Evolutionary conservation across 352 stramenopile genomes (phyloP).

Genomic region (Phytopythium mirpurense): DNA sequence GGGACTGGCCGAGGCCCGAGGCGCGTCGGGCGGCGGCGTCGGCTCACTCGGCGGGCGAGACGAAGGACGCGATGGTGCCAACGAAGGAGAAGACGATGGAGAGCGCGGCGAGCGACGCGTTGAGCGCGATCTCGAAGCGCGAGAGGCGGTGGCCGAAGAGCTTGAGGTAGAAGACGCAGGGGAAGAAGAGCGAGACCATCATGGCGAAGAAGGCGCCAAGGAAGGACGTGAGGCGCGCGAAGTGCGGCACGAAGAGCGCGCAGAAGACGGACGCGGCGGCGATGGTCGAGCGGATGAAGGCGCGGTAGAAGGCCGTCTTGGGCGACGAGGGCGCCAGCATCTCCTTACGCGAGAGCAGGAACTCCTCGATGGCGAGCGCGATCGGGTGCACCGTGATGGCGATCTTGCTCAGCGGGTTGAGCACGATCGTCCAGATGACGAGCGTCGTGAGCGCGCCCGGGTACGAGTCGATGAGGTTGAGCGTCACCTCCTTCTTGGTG

Average conservation of each 20-base stretch:
- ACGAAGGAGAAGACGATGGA: constrained; percentile 69
- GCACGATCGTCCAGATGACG: constrained; percentile 77
- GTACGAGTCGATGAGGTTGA: constrained; percentile 73
- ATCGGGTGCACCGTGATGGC: constrained; percentile 81
- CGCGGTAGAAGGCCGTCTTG: constrained; percentile 40
- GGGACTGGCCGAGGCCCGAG: neutral
- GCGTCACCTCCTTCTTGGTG: constrained; percentile 84
- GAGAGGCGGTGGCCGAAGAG: constrained; percentile 58
- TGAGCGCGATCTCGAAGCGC: constrained; percentile 45
- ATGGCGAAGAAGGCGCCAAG: constrained; percentile 84
- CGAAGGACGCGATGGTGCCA: constrained; percentile 74
- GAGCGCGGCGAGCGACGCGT: constrained; percentile 44
- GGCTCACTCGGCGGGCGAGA: constrained; percentile 57
- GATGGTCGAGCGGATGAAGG: constrained; percentile 59
- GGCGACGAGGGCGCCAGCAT: constrained; percentile 29
- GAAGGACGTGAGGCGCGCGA: constrained; percentile 81
- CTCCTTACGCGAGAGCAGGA: constrained; percentile 43
- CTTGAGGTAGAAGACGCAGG: constrained; percentile 82
- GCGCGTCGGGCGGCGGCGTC: neutral
- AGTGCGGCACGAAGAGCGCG: constrained; percentile 75
- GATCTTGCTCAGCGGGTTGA: constrained; percentile 89
- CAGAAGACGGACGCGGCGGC: constrained; percentile 47
- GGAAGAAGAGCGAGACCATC: constrained; percentile 78
- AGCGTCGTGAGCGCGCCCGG: constrained; percentile 52
- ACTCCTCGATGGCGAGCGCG: constrained; percentile 68